These are phyloP conservation scores for Chrysoporthe puriensis DNA, from an alignment of 2,329 filamentous ascomycete genomes.

Conservation along the genomic window DNA sequence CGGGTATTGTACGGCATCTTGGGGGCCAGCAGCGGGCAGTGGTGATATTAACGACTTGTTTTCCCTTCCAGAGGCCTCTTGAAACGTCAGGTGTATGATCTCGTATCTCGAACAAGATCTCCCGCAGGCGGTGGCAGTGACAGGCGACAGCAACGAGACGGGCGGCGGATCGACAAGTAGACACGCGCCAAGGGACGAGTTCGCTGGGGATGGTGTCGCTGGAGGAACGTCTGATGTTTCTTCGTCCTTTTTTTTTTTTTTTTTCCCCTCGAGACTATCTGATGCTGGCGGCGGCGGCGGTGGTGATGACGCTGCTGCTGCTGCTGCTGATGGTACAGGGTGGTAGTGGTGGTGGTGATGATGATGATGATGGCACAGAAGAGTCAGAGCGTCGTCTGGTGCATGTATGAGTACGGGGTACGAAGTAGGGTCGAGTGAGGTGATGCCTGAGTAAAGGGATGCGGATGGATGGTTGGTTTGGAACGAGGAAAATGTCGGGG, in stretches of 20 bases:
- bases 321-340: not conserved
- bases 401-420: not conserved
- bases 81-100: not conserved
- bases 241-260: not conserved
- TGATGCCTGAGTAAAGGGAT: conserved; percentile 5
- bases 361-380: conserved; percentile 4
- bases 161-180: not conserved
- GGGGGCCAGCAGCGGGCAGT: conserved; percentile 13
- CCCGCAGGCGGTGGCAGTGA: conserved; percentile 1
- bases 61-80: not conserved
- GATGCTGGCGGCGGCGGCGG: too few relatives aligned
- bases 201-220: not conserved
- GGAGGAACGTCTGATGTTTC: not conserved
- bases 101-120: not conserved
- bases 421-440: not conserved
- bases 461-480: not conserved
- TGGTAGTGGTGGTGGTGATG: not conserved
- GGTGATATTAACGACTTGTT: not conserved
- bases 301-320: too few relatives aligned
- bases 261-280: too few relatives aligned
- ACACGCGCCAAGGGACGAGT: not conserved
- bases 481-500: conserved; percentile 11
- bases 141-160: not conserved
- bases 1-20: conserved; percentile 94
- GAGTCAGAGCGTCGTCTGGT: not conserved